Evolutionary conservation across 1,139 yeast genomes (phyloP).

Genomic region (Candida sp.): DNA sequence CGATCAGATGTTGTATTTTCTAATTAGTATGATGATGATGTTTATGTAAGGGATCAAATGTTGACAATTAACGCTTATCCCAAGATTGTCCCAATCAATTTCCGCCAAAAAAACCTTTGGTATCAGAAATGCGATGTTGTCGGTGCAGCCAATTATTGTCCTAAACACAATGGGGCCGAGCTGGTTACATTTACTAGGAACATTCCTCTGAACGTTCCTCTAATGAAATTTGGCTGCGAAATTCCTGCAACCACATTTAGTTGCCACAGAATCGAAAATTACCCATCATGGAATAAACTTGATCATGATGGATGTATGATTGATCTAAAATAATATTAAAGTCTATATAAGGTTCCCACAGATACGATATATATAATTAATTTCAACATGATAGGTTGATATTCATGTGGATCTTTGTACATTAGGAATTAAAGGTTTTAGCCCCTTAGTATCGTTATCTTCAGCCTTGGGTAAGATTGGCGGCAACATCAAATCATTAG

Average conservation of each 20-base stretch:
- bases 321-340: background rate
- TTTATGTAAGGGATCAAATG: background rate
- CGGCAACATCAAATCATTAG: background rate
- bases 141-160: background rate
- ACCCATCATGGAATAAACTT: no score
- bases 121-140: background rate
- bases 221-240: background rate
- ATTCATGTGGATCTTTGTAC: constrained; percentile 1
- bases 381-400: no score
- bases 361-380: no score
- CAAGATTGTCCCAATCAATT: background rate
- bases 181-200: background rate
- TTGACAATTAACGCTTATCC: background rate
- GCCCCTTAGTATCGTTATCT: constrained; percentile 1
- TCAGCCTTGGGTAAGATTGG: constrained; percentile 1
- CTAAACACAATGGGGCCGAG: background rate
- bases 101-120: background rate
- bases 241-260: background rate
- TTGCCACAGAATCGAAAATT: no score
- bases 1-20: no score
- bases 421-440: constrained; percentile 2
- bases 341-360: no score
- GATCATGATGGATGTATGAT: no score
- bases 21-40: background rate
- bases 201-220: background rate